phyloP scores from a whole-genome alignment of 176 grass and related monocot genomes.

The Hordeum vulgare region MorexV3_pseudomolecules_assembly NC_058520.1:525415958-525416457 shows the following conservation, averaged over 20 bases:
- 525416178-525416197: background rate
- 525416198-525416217: background rate
- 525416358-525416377: background rate
- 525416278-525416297: background rate
- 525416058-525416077: background rate
- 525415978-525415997: constrained; percentile 35
- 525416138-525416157: background rate
- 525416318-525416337: background rate
- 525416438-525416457: background rate
- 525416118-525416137: constrained; percentile 27
- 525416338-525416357: background rate
- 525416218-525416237: background rate
- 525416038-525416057: background rate
- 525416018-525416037: constrained; percentile 32
- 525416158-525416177: background rate
- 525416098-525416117: background rate
- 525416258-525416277: background rate
- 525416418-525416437: background rate
- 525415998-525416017: constrained; percentile 42
- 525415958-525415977: constrained; percentile 31
- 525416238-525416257: background rate
- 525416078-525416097: background rate
- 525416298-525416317: constrained; percentile 10
- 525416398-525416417: background rate
- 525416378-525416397: constrained; percentile 17